Conservation (phyloP, 164 flowering plant genomes). For the Liriodendron chinense region DNA sequence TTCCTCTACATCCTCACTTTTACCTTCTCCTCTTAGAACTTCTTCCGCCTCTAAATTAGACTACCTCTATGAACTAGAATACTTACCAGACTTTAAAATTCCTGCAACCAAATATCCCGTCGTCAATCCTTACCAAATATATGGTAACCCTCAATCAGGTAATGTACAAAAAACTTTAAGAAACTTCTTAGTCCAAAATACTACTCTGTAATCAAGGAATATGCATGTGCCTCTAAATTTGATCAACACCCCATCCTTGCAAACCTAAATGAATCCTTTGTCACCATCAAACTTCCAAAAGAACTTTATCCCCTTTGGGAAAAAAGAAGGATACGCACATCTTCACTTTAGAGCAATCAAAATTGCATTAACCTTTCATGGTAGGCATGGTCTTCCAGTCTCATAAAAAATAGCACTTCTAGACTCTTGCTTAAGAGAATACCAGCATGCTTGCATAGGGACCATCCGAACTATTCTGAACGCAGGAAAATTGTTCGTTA, state of each 20-base stretch:
- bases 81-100: not conserved
- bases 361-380: not conserved
- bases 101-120: not conserved
- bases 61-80: not conserved
- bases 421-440: not conserved
- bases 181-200: not conserved
- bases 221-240: not conserved
- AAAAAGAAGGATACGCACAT: not conserved
- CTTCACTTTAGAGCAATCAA: not conserved
- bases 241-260: not conserved
- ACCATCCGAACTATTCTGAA: not conserved
- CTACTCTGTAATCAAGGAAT: not conserved
- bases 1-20: too few relatives aligned
- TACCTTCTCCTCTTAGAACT: not conserved
- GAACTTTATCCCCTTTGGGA: not conserved
- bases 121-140: not conserved
- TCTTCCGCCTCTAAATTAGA: not conserved
- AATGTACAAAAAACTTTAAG: too few relatives aligned
- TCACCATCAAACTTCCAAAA: not conserved
- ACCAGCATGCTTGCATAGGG: not conserved
- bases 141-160: not conserved
- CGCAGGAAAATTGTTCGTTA: not conserved
- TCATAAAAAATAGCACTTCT: not conserved
- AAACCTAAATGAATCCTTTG: not conserved
- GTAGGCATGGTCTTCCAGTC: not conserved